Base-by-base conservation (phyloP, 2,329 filamentous ascomycete species). In the Myriosclerotinia duriaeana region DNA sequence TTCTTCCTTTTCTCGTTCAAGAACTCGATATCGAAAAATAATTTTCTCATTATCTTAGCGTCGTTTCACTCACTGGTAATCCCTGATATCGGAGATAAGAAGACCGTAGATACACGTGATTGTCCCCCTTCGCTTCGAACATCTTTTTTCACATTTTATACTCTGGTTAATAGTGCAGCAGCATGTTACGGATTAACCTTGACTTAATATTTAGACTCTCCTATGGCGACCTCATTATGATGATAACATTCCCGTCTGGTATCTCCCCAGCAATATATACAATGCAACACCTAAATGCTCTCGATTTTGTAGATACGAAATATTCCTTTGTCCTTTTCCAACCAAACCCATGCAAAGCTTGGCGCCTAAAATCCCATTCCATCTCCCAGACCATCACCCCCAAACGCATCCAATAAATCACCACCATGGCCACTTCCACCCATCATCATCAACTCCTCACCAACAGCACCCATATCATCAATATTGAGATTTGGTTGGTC, bases 361-460 rank as follows among this genome's bases (percentile, higher is more conserved):
- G 34, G 62, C 26, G 8, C 62, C 34, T 64, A 70, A 61, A 72
- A 72, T 17, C 70, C 70, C 71, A 72, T 71, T 38, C 68, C 69
- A 67, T 72, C 69, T 46, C 65, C 67, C 38, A 71, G 58, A 38
- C 65, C 66, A 53, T 65, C 64, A 5, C 63, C 54, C n/a, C 71
- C 67, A 69, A 71, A 70, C 34, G 66, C 52, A 67, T 62, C 67
- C 42, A 68, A 60, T 44, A 71, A 36, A 44, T 69, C 69, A 9
- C 53, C 54, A 26, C 67, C 62, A 26, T 53, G 60, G 20, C 63
- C 66, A 1, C 65, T 70, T 8, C 69, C 68, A 7, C 64, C 64
- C 53, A 66, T 59, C 50, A 72, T 67, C 71, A 71, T 71, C 70
- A 72, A 66, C 65, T 73, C 71, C 3, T 61, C 66, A 20, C 59